Conservation (phyloP, 768 basidiomycete genomes). For the Termitomyces sp. region DNA sequence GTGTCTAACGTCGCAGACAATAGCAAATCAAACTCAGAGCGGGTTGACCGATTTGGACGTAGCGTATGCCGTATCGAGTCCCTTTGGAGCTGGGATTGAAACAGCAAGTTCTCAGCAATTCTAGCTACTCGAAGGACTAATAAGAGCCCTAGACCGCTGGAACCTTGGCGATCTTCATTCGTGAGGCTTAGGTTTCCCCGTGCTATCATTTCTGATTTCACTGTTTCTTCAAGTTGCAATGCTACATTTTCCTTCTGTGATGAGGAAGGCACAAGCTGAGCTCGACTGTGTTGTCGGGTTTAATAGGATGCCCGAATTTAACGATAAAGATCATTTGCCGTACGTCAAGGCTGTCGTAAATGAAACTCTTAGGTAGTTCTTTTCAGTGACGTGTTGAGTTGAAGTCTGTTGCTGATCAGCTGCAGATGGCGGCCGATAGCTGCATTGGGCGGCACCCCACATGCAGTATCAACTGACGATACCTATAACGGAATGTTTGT, state of each 20-base stretch:
- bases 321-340: constrained; percentile 9
- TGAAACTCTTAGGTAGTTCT: constrained; percentile 11
- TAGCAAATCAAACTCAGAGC: constrained; percentile 28
- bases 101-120: background rate
- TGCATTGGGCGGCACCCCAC: constrained; percentile 9
- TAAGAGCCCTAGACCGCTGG: background rate
- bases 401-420: background rate
- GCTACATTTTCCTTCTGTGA: constrained; percentile 18
- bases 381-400: background rate
- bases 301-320: constrained; percentile 9
- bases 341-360: constrained; percentile 13
- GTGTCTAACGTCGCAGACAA: constrained; percentile 34
- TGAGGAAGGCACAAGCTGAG: constrained; percentile 13
- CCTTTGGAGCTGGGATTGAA: constrained; percentile 44
- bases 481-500: constrained; percentile 8
- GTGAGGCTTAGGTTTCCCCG: background rate
- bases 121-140: background rate
- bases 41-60: constrained; percentile 38
- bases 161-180: constrained; percentile 3
- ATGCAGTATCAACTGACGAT: constrained; percentile 12
- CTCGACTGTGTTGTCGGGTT: constrained; percentile 10
- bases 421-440: constrained; percentile 13
- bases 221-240: constrained; percentile 5
- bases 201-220: background rate
- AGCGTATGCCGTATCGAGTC: constrained; percentile 38